Conservation (phyloP, 2,329 filamentous ascomycete species). For the Aureobasidium vineae region DNA sequence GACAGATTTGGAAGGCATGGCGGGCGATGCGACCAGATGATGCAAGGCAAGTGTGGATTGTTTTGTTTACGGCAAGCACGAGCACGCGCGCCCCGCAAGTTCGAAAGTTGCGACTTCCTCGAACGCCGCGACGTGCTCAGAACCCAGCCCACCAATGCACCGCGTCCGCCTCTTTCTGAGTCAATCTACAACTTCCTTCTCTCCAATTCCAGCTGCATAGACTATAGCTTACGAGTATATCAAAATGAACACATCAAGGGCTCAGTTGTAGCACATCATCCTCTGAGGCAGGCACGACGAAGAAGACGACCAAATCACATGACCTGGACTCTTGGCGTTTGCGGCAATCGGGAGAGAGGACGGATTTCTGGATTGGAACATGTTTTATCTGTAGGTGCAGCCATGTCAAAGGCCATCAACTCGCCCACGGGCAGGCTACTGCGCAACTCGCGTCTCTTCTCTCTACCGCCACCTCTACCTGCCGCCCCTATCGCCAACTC, state of each 20-base stretch:
- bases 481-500: constrained; percentile 50
- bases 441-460: constrained; percentile 85
- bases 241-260: too few species aligned
- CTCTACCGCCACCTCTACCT: constrained; percentile 73
- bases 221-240: neutral
- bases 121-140: neutral
- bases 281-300: neutral
- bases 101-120: neutral
- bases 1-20: constrained; percentile 25
- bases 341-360: constrained; percentile 13
- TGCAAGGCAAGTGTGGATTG: constrained; percentile 12
- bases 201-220: too few species aligned
- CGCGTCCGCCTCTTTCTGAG: neutral
- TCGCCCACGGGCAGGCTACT: constrained; percentile 68
- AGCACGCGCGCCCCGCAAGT: constrained; percentile 11
- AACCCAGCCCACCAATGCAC: neutral
- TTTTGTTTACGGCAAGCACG: constrained; percentile 21
- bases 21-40: neutral
- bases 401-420: constrained; percentile 41
- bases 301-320: neutral
- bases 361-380: neutral
- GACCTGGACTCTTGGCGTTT: constrained; percentile 14
- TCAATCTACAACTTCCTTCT: neutral
- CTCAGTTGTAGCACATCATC: neutral
- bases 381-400: neutral